Percentiles rank a stretch among this genome's conserved stretches.
Evolutionary conservation across 2,329 filamentous ascomycete genomes (phyloP).

Genomic region (Thielaviopsis punctulata): DNA sequence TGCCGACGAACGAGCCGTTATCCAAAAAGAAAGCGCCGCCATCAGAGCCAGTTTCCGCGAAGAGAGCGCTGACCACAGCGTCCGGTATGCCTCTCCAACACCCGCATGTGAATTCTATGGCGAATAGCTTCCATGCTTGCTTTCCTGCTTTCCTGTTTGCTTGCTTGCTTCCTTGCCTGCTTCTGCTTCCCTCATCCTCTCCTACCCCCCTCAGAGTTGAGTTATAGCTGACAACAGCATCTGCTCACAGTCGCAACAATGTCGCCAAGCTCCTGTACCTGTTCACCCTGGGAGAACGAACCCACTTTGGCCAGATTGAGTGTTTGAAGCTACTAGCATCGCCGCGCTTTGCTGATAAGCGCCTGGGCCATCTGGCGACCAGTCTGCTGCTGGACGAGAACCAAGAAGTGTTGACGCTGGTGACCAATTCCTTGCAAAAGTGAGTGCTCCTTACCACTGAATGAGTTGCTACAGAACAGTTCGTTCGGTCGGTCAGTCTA

Average conservation of each 20-base stretch:
- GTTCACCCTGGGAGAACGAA: conserved; percentile 91
- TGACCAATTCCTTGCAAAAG: conserved; percentile 98
- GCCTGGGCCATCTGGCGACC: conserved; percentile 84
- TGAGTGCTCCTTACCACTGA: conserved; percentile 27
- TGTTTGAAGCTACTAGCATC: conserved; percentile 94
- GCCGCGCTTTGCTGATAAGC: conserved; percentile 93
- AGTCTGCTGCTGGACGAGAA: conserved; percentile 96
- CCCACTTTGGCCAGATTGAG: conserved; percentile 98
- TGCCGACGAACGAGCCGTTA: conserved; percentile 92
- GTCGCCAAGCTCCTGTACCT: conserved; percentile 96
- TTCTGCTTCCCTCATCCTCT: neutral
- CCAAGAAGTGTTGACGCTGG: conserved; percentile 89
- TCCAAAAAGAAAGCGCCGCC: conserved; percentile 96
- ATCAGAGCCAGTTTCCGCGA: conserved; percentile 96
- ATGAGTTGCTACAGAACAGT: too few species aligned
- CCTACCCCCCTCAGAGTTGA: neutral
- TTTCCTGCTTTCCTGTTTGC: too few species aligned
- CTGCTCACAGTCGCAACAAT: conserved; percentile 69
- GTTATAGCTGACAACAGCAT: conserved; percentile 2
- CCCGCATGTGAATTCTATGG: too few species aligned
- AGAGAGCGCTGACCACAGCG: conserved; percentile 80
- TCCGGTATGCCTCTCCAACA: conserved; percentile 67
- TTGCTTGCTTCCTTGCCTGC: neutral
- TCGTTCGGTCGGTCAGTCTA: too few species aligned
- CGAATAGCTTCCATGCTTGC: too few species aligned